Evolutionary conservation across 306 rosid species (phyloP).

Genomic region (Cucumis hystrix): DNA sequence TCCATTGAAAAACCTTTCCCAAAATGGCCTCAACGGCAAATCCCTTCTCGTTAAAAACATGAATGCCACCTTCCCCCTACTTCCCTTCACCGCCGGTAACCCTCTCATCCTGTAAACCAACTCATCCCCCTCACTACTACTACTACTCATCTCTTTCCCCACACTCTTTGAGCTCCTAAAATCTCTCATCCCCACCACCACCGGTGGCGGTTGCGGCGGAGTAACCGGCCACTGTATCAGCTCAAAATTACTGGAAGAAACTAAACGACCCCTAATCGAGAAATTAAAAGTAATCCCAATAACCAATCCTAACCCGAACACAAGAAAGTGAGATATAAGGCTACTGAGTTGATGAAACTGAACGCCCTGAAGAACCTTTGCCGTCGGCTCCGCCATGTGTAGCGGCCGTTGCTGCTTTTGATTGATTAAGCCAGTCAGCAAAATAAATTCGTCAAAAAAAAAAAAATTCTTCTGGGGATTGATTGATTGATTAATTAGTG

Average conservation of each 20-base stretch:
- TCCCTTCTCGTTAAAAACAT: slow-evolving; percentile 73
- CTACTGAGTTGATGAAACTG: neutral
- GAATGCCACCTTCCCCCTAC: slow-evolving; percentile 62
- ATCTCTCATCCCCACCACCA: neutral
- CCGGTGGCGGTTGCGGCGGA: neutral
- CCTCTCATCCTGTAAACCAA: slow-evolving; percentile 29
- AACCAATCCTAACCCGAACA: neutral
- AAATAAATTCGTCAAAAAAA: too few species aligned
- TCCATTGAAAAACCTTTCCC: slow-evolving; percentile 77
- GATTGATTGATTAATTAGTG: too few species aligned
- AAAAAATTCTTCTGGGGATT: too few species aligned
- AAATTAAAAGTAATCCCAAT: neutral
- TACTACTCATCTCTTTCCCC: slow-evolving; percentile 37
- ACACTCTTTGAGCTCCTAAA: slow-evolving; percentile 9
- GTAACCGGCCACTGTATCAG: neutral
- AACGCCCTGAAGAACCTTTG: neutral
- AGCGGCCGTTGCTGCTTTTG: too few species aligned
- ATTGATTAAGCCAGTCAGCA: too few species aligned
- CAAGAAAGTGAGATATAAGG: neutral
- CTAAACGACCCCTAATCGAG: neutral
- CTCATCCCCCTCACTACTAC: slow-evolving; percentile 32
- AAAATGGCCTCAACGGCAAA: slow-evolving; percentile 56
- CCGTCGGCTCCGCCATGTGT: neutral
- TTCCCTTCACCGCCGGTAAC: slow-evolving; percentile 52
- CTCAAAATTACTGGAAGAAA: neutral